These are phyloP conservation scores for Aspergillus cejpii DNA, from an alignment of 2,329 filamentous ascomycete species.

Conservation along the genomic window DNA sequence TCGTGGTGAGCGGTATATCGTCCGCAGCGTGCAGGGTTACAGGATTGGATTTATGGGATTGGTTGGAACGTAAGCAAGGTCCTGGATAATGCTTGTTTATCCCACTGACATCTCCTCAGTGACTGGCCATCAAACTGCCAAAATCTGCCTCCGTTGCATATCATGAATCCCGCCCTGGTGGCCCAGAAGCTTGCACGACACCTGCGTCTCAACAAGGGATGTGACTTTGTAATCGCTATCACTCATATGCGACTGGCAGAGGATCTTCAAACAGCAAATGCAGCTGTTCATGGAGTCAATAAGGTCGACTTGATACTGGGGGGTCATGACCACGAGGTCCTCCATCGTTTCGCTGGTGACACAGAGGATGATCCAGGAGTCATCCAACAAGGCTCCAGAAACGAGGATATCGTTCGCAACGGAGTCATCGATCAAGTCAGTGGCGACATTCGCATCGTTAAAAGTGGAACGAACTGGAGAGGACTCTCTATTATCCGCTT, in stretches of 20 bases:
- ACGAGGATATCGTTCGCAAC: slow-evolving; percentile 2
- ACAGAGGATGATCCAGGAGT: slow-evolving; percentile 10
- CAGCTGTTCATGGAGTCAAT: slow-evolving; percentile 9
- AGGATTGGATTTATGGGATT: slow-evolving; percentile 15
- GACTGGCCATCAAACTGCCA: slow-evolving; percentile 19
- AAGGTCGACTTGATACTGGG: slow-evolving; percentile 21
- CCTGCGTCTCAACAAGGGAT: slow-evolving; percentile 9
- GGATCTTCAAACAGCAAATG: slow-evolving; percentile 11
- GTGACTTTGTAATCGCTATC: slow-evolving; percentile 21
- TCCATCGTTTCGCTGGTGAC: slow-evolving; percentile 16
- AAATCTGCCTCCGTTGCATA: slow-evolving; percentile 7
- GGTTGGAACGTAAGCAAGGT: slow-evolving; percentile 13
- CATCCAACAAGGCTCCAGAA: slow-evolving; percentile 8
- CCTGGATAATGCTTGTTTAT: slow-evolving; percentile 9
- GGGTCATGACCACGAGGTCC: slow-evolving; percentile 22
- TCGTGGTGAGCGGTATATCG: slow-evolving; percentile 7
- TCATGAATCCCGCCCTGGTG: slow-evolving; percentile 1
- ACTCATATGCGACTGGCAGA: slow-evolving; percentile 21
- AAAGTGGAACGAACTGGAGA: slow-evolving; percentile 16
- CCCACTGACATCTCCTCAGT: slow-evolving; percentile 8
- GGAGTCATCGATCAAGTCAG: slow-evolving; percentile 5
- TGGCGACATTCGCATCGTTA: slow-evolving; percentile 12
- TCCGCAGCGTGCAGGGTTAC: slow-evolving; percentile 5
- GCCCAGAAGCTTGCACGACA: slow-evolving; percentile 4
- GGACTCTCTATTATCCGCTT: slow-evolving; percentile 9